Evolutionary conservation across 495 filamentous ascomycete species (phyloP).

Genomic region (Aspergillus homomorphus): DNA sequence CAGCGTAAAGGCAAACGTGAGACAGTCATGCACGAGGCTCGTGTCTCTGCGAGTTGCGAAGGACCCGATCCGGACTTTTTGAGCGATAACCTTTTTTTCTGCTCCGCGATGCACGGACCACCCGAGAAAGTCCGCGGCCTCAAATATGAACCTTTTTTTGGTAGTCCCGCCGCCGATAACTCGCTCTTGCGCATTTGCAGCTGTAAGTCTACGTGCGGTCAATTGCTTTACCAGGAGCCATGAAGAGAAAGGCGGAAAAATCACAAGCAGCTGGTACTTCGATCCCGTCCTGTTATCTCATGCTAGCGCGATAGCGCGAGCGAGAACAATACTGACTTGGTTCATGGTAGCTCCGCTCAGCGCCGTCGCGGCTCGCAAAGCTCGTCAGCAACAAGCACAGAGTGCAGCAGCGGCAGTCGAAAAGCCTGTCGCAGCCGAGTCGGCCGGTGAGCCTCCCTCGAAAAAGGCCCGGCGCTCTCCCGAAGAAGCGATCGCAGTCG

Average conservation of each 20-base stretch:
- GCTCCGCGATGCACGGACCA: slow-evolving; percentile 49
- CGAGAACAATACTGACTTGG: slow-evolving; percentile 10
- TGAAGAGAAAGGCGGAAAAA: slow-evolving; percentile 49
- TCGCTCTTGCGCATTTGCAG: slow-evolving; percentile 1
- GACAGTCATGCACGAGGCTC: background rate
- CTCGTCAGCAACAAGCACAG: slow-evolving; percentile 40
- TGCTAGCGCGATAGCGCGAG: background rate
- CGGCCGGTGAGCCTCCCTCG: slow-evolving; percentile 30
- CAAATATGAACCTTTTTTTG: slow-evolving; percentile 13
- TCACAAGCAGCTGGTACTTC: slow-evolving; percentile 34
- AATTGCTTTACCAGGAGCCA: slow-evolving; percentile 11
- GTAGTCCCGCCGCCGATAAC: slow-evolving; percentile 1
- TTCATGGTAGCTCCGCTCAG: slow-evolving; percentile 37
- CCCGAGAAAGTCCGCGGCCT: slow-evolving; percentile 29
- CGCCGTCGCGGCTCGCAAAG: slow-evolving; percentile 47
- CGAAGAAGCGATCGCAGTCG: slow-evolving; percentile 12
- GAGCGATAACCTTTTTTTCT: slow-evolving; percentile 39
- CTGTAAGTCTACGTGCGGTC: background rate
- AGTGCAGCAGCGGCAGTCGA: slow-evolving; percentile 31
- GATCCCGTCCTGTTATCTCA: background rate
- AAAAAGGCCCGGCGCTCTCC: slow-evolving; percentile 37
- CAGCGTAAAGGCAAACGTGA: background rate
- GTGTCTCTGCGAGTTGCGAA: slow-evolving; percentile 9
- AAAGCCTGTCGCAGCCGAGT: slow-evolving; percentile 16
- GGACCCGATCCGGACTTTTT: slow-evolving; percentile 6